Conservation (phyloP, 495 filamentous ascomycete species). For the Terfezia claveryi region DNA sequence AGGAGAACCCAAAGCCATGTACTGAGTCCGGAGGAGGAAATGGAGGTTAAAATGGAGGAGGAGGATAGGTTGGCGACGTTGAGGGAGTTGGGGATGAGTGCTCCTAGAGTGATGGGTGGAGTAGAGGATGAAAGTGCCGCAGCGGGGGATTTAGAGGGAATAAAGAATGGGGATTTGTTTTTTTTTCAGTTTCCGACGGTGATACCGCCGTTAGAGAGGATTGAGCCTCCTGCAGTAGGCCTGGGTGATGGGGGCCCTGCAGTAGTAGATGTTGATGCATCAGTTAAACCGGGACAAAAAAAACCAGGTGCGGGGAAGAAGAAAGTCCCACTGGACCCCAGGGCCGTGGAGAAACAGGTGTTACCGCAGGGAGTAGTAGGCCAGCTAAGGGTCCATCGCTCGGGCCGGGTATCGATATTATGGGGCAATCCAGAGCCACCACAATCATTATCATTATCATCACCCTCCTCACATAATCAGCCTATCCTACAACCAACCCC, state of each 20-base stretch:
- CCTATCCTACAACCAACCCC: too few species aligned
- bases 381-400: conserved; percentile 15
- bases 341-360: not conserved
- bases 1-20: not conserved
- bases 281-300: not conserved
- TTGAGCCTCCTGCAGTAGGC: not conserved
- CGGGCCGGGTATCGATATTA: conserved; percentile 13
- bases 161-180: conserved; percentile 10
- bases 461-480: too few species aligned
- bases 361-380: conserved; percentile 13
- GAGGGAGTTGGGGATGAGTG: conserved; percentile 11
- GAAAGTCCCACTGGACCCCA: not conserved
- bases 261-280: not conserved
- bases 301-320: not conserved
- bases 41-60: conserved; percentile 14
- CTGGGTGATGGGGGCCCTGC: not conserved
- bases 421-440: conserved; percentile 6
- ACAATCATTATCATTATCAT: too few species aligned
- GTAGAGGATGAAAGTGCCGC: conserved; percentile 2
- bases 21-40: conserved; percentile 9
- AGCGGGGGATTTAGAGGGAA: conserved; percentile 10
- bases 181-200: conserved; percentile 19
- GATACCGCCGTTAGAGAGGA: conserved; percentile 9
- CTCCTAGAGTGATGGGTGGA: not conserved
- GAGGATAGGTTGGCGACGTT: conserved; percentile 10